Base-by-base conservation (phyloP, 2,329 filamentous ascomycete species). In the Dactylella cylindrospora region DNA sequence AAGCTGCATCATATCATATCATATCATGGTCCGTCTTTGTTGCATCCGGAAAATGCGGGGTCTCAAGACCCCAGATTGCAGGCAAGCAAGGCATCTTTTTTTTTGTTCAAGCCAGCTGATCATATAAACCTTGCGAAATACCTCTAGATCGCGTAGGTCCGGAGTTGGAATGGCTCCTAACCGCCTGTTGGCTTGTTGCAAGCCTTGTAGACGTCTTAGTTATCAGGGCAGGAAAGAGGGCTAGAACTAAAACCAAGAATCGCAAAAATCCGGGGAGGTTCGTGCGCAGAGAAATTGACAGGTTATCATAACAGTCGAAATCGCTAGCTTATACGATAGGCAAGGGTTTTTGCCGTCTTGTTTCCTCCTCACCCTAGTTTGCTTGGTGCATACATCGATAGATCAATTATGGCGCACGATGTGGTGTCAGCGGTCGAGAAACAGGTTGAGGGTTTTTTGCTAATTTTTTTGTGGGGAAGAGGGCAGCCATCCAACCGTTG, bases 381-480 rank as follows among this genome's bases (percentile, higher is more conserved):
- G n/a, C n/a, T n/a, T n/a, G n/a, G n/a, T n/a, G n/a, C n/a, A 54
- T 28, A 40, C 49, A 53, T 9, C 39, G 10, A 49, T 62, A 49
- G 57, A 62, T 62, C 57, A 49, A 53, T 41, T 46, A 53, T 61
- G 41, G 49, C 49, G 40, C 32, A 51, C 41, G 46, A n/a, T n/a
- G 20, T 32, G 19, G 41, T 46, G 54, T 40, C 47, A 61, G 47
- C 49, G 26, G 29, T 41, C 49, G 29, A 40, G 43, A 62, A 62
- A 62, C 57, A 62, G 49, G 57, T 62, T 62, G 57, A 62, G 57
- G 57, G 57, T 47, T 62, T 62, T 62, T 62, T 62, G 57, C 57
- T 43, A 43, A 54, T 62, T 62, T n/a, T n/a, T n/a, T n/a, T 62
- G 57, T 62, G 57, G 57, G 57, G 57, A 62, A 62, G 49, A 39